Percentiles rank a stretch among this genome's conserved stretches.
phyloP scores from a whole-genome alignment of 805 yeast species.

The Candida taoyuanica region DNA sequence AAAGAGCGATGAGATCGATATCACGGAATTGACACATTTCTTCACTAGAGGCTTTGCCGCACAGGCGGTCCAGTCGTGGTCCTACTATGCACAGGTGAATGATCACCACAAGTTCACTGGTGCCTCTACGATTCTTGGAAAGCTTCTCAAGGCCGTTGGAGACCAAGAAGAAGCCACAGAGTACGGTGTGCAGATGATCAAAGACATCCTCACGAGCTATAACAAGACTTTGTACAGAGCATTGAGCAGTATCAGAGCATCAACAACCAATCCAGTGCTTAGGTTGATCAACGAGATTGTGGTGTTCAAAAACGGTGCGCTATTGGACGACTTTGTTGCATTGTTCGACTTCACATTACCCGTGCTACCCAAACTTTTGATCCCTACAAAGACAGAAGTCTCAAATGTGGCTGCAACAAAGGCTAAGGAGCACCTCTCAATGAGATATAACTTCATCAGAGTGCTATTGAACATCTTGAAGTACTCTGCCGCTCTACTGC shows the following conservation, averaged over 20 bases:
- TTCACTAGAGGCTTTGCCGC: constrained; percentile 31
- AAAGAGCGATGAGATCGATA: constrained; percentile 10
- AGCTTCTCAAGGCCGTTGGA: constrained; percentile 26
- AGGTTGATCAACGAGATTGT: constrained; percentile 50
- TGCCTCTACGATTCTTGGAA: constrained; percentile 38
- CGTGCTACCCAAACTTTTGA: constrained; percentile 55
- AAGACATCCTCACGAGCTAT: constrained; percentile 50
- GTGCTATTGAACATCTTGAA: constrained; percentile 56
- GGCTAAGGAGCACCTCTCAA: constrained; percentile 35
- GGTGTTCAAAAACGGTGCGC: constrained; percentile 42
- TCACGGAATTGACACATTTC: constrained; percentile 27
- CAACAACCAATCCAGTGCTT: constrained; percentile 58
- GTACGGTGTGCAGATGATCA: constrained; percentile 38
- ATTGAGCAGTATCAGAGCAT: constrained; percentile 51
- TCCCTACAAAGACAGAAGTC: constrained; percentile 47
- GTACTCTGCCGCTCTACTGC: constrained; percentile 45
- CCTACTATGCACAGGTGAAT: constrained; percentile 41
- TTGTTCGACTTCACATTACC: constrained; percentile 64
- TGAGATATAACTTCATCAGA: constrained; percentile 54
- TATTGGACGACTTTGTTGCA: constrained; percentile 54
- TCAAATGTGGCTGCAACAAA: constrained; percentile 32
- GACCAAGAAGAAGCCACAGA: constrained; percentile 19
- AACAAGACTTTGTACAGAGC: constrained; percentile 65
- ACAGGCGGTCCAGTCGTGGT: constrained; percentile 43
- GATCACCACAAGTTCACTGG: constrained; percentile 49